Conservation (phyloP, 192 early-diverging fungal species). For the Allomyces arbusculus region DNA sequence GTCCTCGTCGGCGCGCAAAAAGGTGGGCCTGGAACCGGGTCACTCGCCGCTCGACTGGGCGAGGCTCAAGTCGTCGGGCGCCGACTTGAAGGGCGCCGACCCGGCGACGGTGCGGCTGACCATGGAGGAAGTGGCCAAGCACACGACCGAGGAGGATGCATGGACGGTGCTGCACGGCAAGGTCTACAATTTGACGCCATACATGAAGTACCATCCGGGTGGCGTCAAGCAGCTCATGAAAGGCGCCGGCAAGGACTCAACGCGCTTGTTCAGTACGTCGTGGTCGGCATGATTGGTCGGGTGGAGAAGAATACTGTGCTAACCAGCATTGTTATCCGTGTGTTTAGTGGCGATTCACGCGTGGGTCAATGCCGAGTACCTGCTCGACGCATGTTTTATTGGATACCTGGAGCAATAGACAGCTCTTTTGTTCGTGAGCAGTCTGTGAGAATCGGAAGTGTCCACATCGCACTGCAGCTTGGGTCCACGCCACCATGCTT, state of each 20-base stretch:
- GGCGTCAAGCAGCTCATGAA: constrained; percentile 58
- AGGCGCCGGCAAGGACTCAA: constrained; percentile 79
- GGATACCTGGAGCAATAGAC: constrained; percentile 21
- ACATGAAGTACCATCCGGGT: constrained; percentile 80
- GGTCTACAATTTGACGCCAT: constrained; percentile 79
- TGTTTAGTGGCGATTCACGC: constrained; percentile 48
- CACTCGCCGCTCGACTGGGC: constrained; percentile 88
- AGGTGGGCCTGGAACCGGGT: constrained; percentile 68
- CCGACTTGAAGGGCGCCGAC: constrained; percentile 48
- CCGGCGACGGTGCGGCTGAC: constrained; percentile 35
- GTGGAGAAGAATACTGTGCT: not conserved
- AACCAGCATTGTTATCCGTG: not conserved
- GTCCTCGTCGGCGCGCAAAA: constrained; percentile 19
- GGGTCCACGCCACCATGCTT: too few species aligned
- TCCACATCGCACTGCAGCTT: too few species aligned
- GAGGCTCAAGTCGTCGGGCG: constrained; percentile 49
- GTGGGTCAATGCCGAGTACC: constrained; percentile 86
- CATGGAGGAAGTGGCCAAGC: constrained; percentile 46
- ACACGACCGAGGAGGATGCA: constrained; percentile 55
- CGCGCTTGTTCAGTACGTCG: constrained; percentile 56
- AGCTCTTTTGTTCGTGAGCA: constrained; percentile 1
- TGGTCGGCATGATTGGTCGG: not conserved
- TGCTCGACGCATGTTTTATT: constrained; percentile 65
- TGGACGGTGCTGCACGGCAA: constrained; percentile 82
- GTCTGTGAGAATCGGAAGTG: too few species aligned